Evolutionary conservation across 495 filamentous ascomycete species (phyloP), one percentile per base, ranked within the genome.

Genomic region (Terfezia boudieri): DNA sequence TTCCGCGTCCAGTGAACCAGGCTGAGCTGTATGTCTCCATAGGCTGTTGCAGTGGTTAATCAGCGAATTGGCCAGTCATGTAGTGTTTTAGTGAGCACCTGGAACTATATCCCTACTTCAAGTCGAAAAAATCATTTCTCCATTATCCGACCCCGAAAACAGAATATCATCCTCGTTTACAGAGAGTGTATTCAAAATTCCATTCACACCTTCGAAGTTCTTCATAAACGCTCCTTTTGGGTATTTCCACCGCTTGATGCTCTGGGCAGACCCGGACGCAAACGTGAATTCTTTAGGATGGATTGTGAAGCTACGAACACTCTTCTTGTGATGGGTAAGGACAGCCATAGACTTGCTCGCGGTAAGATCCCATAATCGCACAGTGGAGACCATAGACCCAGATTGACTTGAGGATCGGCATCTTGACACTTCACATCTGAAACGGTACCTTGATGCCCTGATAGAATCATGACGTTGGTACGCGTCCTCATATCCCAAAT

Each of bases 181-280:
- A 37, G 81, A 71, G n/a, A 99, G 67, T 0, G 85, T 86, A 66
- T 99, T 99, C 71, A 96, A 89, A 66, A 96, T 85, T 49, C 85
- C 76, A 60, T 95, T 94, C 58, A 94, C 88, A 41, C 88, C 88
- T 46, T 95, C 88, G 64, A 95, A 99, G 68, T 96, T 96, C 70
- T 94, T 86, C 92, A 99, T 99, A 67, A 99, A 94, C 36, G 83
- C 86, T 38, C 89, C 92, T 68, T 94, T 88, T n/a, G 92, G 92
- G 61, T 86, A 96, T 67, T 96, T 96, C 89, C 90, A 99, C 67
- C 96, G 92, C 73, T 99, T 99, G 71, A 99, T 99, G 66, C 81
- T 85, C 23, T 82, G 81, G 0, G 88, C 86, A 62, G 84, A 90
- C 56, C 83, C 89, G 57, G 77, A 85, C 36, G 88, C 92, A 60